phyloP scores from a whole-genome alignment of 2,329 filamentous ascomycete species.

The Cytospora piceicola region DNA sequence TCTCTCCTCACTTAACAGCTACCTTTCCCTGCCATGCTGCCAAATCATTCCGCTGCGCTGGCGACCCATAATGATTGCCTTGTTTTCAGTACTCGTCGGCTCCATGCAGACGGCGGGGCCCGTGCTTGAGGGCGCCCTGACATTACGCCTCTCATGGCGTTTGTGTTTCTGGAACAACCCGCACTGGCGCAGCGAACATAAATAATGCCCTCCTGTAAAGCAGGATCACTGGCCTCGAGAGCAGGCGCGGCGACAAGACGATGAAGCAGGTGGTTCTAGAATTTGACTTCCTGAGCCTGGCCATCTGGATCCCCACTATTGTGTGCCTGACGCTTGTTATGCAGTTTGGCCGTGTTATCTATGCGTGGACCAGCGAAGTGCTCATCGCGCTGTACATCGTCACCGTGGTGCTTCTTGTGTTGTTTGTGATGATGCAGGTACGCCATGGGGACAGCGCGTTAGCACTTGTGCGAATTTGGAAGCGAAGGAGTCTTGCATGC shows the following conservation, averaged over 20 bases:
- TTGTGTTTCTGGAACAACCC: conserved; percentile 41
- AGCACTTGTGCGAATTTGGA: too few relatives aligned
- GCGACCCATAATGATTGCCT: neutral
- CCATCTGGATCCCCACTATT: neutral
- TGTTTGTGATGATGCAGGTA: neutral
- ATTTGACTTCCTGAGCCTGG: neutral
- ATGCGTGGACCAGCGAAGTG: too few relatives aligned
- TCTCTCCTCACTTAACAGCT: too few relatives aligned
- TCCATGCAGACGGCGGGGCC: conserved; percentile 38
- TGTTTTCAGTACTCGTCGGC: neutral
- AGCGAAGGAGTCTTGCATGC: too few relatives aligned
- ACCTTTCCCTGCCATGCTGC: too few relatives aligned
- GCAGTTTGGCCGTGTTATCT: neutral
- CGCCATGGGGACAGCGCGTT: too few relatives aligned
- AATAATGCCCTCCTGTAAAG: conserved; percentile 35
- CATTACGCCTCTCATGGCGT: conserved; percentile 42
- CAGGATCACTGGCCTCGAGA: neutral
- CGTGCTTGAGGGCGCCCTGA: conserved; percentile 44
- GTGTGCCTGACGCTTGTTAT: neutral
- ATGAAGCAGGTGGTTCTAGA: neutral
- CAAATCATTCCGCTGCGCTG: neutral
- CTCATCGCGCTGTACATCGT: neutral
- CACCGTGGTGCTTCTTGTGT: neutral
- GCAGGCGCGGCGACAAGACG: neutral
- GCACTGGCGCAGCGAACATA: conserved; percentile 34